Conservation (phyloP, 2,329 filamentous ascomycete species). For the Calycina herbarum region DNA sequence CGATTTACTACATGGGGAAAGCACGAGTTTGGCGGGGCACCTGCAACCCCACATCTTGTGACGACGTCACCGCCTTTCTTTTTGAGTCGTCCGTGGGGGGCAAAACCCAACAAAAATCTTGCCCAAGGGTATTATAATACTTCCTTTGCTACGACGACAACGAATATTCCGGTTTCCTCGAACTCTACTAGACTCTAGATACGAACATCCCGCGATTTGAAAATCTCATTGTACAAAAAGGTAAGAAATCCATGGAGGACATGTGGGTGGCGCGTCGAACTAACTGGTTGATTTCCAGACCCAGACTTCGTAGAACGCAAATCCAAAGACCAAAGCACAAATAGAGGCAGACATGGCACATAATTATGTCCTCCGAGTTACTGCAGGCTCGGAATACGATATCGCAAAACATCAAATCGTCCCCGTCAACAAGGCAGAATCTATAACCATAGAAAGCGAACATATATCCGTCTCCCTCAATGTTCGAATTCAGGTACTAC, state of each 20-base stretch:
- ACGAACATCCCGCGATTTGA: neutral
- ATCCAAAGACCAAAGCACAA: neutral
- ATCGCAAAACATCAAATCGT: constrained; percentile 69
- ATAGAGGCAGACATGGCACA: constrained; percentile 52
- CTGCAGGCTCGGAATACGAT: constrained; percentile 77
- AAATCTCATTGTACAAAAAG: neutral
- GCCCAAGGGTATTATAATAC: neutral
- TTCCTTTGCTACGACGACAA: neutral
- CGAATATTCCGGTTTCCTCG: neutral
- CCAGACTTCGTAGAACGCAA: neutral
- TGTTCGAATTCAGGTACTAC: constrained; percentile 69
- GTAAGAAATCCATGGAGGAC: neutral
- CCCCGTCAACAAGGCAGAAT: constrained; percentile 69
- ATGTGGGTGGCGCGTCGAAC: neutral
- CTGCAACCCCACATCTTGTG: neutral
- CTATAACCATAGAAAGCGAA: constrained; percentile 62
- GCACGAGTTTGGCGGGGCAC: constrained; percentile 3
- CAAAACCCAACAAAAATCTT: neutral
- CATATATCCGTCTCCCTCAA: constrained; percentile 67
- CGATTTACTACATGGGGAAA: neutral
- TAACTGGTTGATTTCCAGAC: neutral
- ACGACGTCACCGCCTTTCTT: constrained; percentile 1
- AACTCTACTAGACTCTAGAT: neutral
- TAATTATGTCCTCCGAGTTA: constrained; percentile 79
- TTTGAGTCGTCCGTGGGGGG: neutral